Percentiles rank a stretch among this genome's conserved stretches.
Conservation (phyloP, 805 yeast species). For the Candida pseudofarinosa region DNA sequence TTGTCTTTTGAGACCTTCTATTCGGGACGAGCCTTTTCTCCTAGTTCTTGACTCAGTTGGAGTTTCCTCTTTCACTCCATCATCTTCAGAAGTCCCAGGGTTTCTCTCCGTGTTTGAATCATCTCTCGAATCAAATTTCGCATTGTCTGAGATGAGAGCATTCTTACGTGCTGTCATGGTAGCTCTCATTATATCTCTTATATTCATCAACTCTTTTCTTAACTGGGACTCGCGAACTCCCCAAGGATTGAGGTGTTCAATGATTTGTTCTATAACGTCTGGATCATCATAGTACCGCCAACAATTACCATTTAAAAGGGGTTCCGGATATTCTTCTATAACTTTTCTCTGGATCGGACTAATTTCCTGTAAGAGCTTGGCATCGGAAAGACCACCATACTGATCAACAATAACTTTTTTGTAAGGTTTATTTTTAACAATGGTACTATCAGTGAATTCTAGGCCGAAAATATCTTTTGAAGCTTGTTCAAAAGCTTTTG, state of each 20-base stretch:
- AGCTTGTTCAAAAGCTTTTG: constrained; percentile 17
- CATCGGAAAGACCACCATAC: constrained; percentile 15
- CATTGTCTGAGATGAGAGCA: constrained; percentile 42
- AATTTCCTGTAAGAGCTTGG: constrained; percentile 10
- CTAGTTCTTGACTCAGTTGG: constrained; percentile 15
- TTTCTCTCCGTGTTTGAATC: constrained; percentile 17
- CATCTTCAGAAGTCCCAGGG: constrained; percentile 35
- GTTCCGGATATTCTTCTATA: constrained; percentile 62
- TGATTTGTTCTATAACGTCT: constrained; percentile 51
- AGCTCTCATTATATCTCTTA: constrained; percentile 48
- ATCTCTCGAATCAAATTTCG: neutral
- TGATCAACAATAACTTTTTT: constrained; percentile 11
- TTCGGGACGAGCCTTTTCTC: constrained; percentile 25
- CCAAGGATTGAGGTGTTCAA: constrained; percentile 69
- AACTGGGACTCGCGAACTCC: constrained; percentile 71
- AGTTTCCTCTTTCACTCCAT: constrained; percentile 16
- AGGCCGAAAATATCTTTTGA: constrained; percentile 19
- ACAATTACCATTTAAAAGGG: constrained; percentile 45
- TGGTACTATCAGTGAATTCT: neutral
- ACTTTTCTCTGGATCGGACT: constrained; percentile 52
- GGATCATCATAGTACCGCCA: constrained; percentile 72
- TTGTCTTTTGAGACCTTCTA: constrained; percentile 7
- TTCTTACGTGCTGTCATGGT: constrained; percentile 59
- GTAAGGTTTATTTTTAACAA: neutral
- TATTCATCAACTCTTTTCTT: constrained; percentile 53